Percentiles rank a stretch among this genome's conserved stretches.
These are phyloP conservation scores for Trametes gibbosa DNA, from an alignment of 768 basidiomycete genomes.

Conservation along the genomic window DNA sequence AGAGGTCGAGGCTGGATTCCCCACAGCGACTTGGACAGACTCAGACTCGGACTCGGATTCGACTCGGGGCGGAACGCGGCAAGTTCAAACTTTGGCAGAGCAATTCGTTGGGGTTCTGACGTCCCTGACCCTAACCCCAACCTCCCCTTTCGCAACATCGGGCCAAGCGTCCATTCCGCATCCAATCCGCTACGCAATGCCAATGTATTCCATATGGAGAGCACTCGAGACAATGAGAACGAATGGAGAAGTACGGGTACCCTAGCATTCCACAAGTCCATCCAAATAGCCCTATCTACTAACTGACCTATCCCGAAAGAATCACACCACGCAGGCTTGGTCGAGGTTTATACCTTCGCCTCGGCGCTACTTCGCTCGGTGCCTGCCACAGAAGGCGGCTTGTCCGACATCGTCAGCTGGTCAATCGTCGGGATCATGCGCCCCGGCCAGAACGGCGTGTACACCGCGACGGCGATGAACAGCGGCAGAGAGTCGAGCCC, in stretches of 20 bases:
- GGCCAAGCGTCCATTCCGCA: too few species aligned
- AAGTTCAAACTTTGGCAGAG: neutral
- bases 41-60: neutral
- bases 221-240: too few species aligned
- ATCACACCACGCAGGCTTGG: too few species aligned
- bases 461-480: slow-evolving; percentile 55
- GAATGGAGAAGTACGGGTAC: too few species aligned
- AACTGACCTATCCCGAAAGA: too few species aligned
- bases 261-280: too few species aligned
- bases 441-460: slow-evolving; percentile 65
- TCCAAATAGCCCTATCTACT: too few species aligned
- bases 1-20: neutral
- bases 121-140: slow-evolving; percentile 10
- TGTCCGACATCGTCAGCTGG: slow-evolving; percentile 1
- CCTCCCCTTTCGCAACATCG: neutral
- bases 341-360: neutral
- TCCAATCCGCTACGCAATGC: too few species aligned
- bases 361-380: slow-evolving; percentile 1
- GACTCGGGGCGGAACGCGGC: neutral
- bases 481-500: slow-evolving; percentile 66
- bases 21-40: too few species aligned
- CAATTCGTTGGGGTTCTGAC: slow-evolving; percentile 21
- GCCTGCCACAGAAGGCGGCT: neutral
- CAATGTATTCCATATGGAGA: too few species aligned
- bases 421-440: slow-evolving; percentile 41